phyloP scores from a whole-genome alignment of 2,329 filamentous ascomycete genomes.

The Myriosclerotinia scirpicola region DNA sequence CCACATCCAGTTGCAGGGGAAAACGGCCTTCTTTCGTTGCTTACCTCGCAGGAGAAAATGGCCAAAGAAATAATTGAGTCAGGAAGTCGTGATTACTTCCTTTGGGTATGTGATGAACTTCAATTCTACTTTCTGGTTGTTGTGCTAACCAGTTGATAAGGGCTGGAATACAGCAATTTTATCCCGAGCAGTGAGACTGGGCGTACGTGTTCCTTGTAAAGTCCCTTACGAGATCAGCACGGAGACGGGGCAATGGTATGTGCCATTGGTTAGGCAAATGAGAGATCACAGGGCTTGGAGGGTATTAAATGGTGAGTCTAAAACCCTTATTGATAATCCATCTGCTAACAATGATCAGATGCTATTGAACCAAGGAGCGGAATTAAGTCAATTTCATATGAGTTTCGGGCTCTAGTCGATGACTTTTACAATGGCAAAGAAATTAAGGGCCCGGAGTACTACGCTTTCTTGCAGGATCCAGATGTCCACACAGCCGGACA shows the following conservation, averaged over 20 bases:
- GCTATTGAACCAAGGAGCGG: neutral
- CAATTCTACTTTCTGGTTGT: neutral
- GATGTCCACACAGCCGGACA: neutral
- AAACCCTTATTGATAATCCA: neutral
- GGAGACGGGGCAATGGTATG: neutral
- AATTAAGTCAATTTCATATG: neutral
- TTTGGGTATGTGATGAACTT: conserved; percentile 3
- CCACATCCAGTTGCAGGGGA: conserved; percentile 13
- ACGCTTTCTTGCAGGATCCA: neutral
- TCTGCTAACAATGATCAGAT: neutral
- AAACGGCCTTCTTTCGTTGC: conserved; percentile 10
- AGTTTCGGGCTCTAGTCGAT: neutral
- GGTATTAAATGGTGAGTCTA: neutral
- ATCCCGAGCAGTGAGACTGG: conserved; percentile 8
- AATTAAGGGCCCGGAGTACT: neutral
- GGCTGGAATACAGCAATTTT: conserved; percentile 15
- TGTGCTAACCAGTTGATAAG: conserved; percentile 4
- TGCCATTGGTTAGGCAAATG: neutral
- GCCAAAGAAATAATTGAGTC: neutral
- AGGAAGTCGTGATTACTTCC: neutral
- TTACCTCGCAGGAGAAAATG: conserved; percentile 15
- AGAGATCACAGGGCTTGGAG: conserved; percentile 1
- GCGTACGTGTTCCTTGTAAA: neutral
- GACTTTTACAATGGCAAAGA: conserved; percentile 9
- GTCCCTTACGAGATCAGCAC: conserved; percentile 6